A percentile compares a stretch with the other conserved stretches of the same genome.
Evolutionary conservation across 2,329 filamentous ascomycete genomes (phyloP).

Genomic region (Sporothrix euskadiensis): DNA sequence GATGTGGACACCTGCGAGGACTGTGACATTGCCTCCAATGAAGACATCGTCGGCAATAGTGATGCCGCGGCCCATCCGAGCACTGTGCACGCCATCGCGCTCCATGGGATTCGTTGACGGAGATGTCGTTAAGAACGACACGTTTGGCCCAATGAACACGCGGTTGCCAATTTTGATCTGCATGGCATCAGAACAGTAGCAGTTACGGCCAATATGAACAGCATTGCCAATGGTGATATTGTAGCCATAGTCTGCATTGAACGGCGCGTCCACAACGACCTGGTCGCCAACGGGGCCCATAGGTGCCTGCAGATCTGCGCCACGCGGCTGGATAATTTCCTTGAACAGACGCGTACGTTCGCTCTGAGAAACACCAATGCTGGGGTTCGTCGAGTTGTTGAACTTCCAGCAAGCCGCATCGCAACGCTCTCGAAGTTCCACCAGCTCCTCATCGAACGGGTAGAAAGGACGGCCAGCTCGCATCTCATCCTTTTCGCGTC

Average conservation of each 20-base stretch:
- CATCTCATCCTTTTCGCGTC: conserved; percentile 86
- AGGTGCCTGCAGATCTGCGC: conserved; percentile 56
- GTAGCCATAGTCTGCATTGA: conserved; percentile 93
- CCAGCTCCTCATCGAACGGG: conserved; percentile 74
- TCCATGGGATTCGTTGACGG: conserved; percentile 71
- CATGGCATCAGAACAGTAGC: conserved; percentile 83
- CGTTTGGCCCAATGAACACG: conserved; percentile 76
- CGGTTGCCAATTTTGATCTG: conserved; percentile 78
- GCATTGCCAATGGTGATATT: conserved; percentile 87
- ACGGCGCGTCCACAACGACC: conserved; percentile 80
- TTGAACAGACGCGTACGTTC: conserved; percentile 71
- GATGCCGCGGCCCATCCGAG: conserved; percentile 69
- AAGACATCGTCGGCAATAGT: conserved; percentile 83
- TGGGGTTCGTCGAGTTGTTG: conserved; percentile 78
- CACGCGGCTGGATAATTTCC: conserved; percentile 65
- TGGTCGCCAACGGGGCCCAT: conserved; percentile 69
- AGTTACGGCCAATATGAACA: conserved; percentile 79
- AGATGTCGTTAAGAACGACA: conserved; percentile 78
- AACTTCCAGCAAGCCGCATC: conserved; percentile 79
- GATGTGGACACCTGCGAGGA: conserved; percentile 77
- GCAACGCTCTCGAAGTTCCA: conserved; percentile 82
- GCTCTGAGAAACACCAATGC: conserved; percentile 66
- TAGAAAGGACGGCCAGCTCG: conserved; percentile 75
- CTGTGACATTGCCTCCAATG: conserved; percentile 74
- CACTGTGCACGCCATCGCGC: conserved; percentile 71